Conservation (phyloP, 129 eudicot species). For the Chrysanthemum lavandulifolium region DNA sequence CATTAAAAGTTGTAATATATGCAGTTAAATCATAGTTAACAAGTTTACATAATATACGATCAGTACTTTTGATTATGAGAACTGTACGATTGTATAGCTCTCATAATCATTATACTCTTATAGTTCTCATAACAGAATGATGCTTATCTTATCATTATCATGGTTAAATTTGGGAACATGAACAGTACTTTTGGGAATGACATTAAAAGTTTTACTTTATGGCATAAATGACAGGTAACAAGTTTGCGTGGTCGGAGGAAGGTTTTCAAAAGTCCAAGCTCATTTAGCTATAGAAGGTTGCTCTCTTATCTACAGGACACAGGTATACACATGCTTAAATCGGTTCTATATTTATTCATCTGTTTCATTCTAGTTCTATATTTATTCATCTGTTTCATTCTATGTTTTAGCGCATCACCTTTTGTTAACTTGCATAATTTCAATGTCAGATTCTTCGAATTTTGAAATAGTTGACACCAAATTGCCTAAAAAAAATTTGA, state of each 20-base stretch:
- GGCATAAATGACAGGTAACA: slow-evolving; percentile 31
- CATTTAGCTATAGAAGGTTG: slow-evolving; percentile 66
- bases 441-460: slow-evolving; percentile 18
- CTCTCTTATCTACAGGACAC: slow-evolving; percentile 54
- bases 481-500: slow-evolving; percentile 17
- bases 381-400: not conserved
- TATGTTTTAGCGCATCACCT: not conserved
- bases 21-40: not conserved
- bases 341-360: not conserved
- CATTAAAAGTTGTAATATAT: not conserved
- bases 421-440: not conserved
- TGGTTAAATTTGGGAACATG: not conserved
- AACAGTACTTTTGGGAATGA: not conserved
- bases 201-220: not conserved
- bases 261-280: slow-evolving; percentile 55
- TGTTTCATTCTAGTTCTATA: not conserved
- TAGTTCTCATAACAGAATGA: not conserved
- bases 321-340: slow-evolving; percentile 28
- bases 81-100: too few relatives aligned
- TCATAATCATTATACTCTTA: too few relatives aligned
- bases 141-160: not conserved
- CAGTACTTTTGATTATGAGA: too few relatives aligned
- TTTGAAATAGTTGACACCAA: slow-evolving; percentile 43
- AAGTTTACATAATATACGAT: not conserved
- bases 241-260: slow-evolving; percentile 38